These are phyloP conservation scores for Rehmannia glutinosa DNA, from an alignment of 257 asterid genomes.

Conservation along the genomic window DNA sequence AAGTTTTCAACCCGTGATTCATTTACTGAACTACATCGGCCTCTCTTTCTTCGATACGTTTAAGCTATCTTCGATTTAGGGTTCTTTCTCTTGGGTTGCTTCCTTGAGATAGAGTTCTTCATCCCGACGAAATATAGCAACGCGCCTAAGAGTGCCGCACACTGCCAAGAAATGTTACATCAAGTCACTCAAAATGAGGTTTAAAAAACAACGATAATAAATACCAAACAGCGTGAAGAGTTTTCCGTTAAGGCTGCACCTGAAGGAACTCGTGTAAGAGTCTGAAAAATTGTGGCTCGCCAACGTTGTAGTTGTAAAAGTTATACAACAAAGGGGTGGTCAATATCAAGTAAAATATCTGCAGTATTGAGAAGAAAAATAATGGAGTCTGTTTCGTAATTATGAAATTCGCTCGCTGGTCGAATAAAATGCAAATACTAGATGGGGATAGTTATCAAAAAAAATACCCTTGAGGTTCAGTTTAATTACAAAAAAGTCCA, in stretches of 20 bases:
- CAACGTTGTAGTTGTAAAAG: slow-evolving; percentile 41
- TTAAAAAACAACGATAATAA: background rate
- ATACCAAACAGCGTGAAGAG: too few species aligned
- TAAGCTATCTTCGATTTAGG: slow-evolving; percentile 50
- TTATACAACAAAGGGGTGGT: slow-evolving; percentile 54
- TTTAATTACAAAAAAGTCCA: too few species aligned
- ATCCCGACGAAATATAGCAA: slow-evolving; percentile 61
- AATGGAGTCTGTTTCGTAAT: background rate
- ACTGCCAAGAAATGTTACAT: slow-evolving; percentile 29
- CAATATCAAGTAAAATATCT: slow-evolving; percentile 49
- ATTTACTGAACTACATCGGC: background rate
- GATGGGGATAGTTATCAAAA: too few species aligned
- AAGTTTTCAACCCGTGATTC: slow-evolving; percentile 1
- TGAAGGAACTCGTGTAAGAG: slow-evolving; percentile 53
- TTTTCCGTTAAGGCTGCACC: slow-evolving; percentile 25
- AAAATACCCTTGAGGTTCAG: too few species aligned
- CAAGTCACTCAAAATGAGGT: background rate
- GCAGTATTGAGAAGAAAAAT: slow-evolving; percentile 18
- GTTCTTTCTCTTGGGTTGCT: slow-evolving; percentile 43
- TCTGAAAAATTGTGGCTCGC: slow-evolving; percentile 33
- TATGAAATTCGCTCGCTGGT: background rate
- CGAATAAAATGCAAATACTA: background rate
- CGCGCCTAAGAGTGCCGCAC: slow-evolving; percentile 48
- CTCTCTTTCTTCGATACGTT: background rate
- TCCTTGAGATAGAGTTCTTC: slow-evolving; percentile 52